phyloP scores from a whole-genome alignment of 768 basidiomycete genomes.

The Podaxis pistillaris region DNA sequence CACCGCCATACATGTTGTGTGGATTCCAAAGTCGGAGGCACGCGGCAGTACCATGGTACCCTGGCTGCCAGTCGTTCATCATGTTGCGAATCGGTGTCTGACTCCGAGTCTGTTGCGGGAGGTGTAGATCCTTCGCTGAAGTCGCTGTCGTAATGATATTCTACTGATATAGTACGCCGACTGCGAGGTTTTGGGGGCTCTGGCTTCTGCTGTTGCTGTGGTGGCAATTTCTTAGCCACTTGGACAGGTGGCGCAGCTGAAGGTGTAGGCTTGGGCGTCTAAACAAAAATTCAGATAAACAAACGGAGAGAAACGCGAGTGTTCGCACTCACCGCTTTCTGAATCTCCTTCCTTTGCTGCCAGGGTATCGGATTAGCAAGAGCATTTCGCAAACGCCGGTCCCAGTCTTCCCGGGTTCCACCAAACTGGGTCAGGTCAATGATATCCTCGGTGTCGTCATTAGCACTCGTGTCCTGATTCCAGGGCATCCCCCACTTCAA shows the following conservation, averaged over 20 bases:
- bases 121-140: slow-evolving; percentile 53
- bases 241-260: neutral
- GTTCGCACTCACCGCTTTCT: neutral
- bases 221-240: neutral
- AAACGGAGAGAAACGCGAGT: neutral
- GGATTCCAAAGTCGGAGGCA: slow-evolving; percentile 37
- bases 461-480: slow-evolving; percentile 20
- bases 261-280: neutral
- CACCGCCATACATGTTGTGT: slow-evolving; percentile 55
- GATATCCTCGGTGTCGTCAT: slow-evolving; percentile 13
- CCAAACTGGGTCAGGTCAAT: slow-evolving; percentile 32
- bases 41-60: slow-evolving; percentile 36
- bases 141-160: slow-evolving; percentile 50
- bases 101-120: slow-evolving; percentile 38
- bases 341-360: slow-evolving; percentile 13
- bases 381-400: slow-evolving; percentile 21
- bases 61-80: slow-evolving; percentile 17
- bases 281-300: neutral
- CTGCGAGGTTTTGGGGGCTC: neutral
- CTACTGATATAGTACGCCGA: neutral
- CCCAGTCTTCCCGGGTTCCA: slow-evolving; percentile 28
- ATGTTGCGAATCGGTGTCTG: slow-evolving; percentile 21
- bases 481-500: slow-evolving; percentile 32
- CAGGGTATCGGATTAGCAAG: slow-evolving; percentile 12
- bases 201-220: neutral